A percentile compares a stretch with the other conserved stretches of the same genome.
These are phyloP conservation scores for Tricholoma sp. DNA, from an alignment of 768 basidiomycete genomes.

Conservation along the genomic window DNA sequence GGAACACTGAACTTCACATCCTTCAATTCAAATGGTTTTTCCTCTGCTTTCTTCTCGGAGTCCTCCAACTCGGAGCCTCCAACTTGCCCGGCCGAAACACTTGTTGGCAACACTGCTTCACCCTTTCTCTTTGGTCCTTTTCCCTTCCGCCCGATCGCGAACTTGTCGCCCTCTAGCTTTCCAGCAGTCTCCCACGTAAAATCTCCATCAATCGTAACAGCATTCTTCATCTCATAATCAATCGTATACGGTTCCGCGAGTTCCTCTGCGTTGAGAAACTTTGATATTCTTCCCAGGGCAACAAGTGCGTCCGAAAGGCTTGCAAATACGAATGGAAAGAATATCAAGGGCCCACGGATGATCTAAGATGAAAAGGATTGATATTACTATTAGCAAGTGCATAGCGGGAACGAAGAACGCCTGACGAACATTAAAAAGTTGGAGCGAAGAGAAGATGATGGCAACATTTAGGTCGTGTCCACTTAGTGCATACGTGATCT, in stretches of 20 bases:
- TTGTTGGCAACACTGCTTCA: constrained; percentile 18
- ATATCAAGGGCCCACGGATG: constrained; percentile 52
- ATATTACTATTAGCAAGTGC: not conserved
- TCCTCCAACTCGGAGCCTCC: constrained; percentile 14
- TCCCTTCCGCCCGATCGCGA: constrained; percentile 2
- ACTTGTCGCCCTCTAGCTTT: constrained; percentile 13
- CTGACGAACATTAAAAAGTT: constrained; percentile 49
- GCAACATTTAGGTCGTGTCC: constrained; percentile 51
- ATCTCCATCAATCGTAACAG: constrained; percentile 44
- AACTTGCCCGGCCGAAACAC: constrained; percentile 1
- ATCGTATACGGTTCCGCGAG: constrained; percentile 41
- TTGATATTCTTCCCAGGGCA: constrained; percentile 42
- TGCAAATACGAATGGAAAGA: constrained; percentile 51
- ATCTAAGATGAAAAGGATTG: constrained; percentile 31
- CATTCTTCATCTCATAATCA: constrained; percentile 30
- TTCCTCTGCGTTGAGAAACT: constrained; percentile 52
- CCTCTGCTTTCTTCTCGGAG: constrained; percentile 22
- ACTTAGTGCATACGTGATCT: constrained; percentile 60
- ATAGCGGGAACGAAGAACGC: not conserved
- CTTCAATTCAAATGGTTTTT: constrained; percentile 47
- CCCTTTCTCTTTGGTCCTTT: constrained; percentile 19
- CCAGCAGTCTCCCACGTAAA: constrained; percentile 46
- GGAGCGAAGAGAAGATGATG: constrained; percentile 51
- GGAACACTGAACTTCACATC: constrained; percentile 41
- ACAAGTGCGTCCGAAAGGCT: constrained; percentile 44